Conservation (phyloP, 1,139 yeast species). For the Protomyces pachydermus region DNA sequence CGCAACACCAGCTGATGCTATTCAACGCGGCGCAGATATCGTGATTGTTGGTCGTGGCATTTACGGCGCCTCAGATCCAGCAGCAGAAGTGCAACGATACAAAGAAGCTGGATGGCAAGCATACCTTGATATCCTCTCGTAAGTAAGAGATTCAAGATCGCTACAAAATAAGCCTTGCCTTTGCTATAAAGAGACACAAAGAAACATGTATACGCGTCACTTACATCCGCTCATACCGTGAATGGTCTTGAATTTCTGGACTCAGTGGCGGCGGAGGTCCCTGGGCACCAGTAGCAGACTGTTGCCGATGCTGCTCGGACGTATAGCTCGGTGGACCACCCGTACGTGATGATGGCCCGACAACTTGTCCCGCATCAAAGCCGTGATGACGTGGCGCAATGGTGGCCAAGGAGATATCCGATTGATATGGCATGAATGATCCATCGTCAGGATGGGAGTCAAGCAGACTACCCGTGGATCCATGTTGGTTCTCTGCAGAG, state of each 20-base stretch:
- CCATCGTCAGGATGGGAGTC: not conserved
- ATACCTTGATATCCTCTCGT: slow-evolving; percentile 12
- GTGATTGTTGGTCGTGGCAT: slow-evolving; percentile 97
- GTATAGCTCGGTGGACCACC: slow-evolving; percentile 17
- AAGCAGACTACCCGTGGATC: not conserved
- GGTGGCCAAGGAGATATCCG: slow-evolving; percentile 17
- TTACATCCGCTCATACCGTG: slow-evolving; percentile 20
- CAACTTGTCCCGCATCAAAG: not conserved
- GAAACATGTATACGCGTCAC: not conserved
- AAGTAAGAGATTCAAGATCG: not conserved
- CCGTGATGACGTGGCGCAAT: slow-evolving; percentile 7
- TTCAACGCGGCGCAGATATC: slow-evolving; percentile 78
- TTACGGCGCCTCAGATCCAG: slow-evolving; percentile 93
- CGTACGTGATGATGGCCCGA: slow-evolving; percentile 5
- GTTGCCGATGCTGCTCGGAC: not conserved
- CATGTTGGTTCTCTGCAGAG: not conserved
- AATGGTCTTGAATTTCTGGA: not conserved
- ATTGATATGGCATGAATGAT: slow-evolving; percentile 3
- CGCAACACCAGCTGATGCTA: slow-evolving; percentile 81
- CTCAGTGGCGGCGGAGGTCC: not conserved
- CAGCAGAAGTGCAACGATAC: slow-evolving; percentile 79
- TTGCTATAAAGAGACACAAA: too few species aligned
- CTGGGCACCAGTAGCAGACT: not conserved
- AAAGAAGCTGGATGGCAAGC: slow-evolving; percentile 41
- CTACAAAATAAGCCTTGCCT: not conserved